Evolutionary conservation across 495 filamentous ascomycete species (phyloP).

Genomic region (Penicillium canariense): DNA sequence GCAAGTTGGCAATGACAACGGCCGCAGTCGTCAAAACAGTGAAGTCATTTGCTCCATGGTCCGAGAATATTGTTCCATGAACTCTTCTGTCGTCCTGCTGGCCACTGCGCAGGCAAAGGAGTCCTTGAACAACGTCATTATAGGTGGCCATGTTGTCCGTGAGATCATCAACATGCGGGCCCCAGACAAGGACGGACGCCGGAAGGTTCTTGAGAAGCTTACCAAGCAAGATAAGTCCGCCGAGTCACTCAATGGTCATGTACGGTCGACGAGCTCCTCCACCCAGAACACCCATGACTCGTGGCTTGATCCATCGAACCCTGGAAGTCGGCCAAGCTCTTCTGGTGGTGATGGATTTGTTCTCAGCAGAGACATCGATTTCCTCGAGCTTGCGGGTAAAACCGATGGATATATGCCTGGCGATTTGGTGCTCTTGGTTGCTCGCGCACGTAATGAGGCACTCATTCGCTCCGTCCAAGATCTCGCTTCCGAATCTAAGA

Average conservation of each 20-base stretch:
- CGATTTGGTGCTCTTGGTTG: conserved; percentile 80
- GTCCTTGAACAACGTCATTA: conserved; percentile 72
- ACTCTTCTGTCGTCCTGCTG: conserved; percentile 78
- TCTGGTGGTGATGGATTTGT: conserved; percentile 61
- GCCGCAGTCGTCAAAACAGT: conserved; percentile 85
- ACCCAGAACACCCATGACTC: conserved; percentile 55
- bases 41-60: conserved; percentile 82
- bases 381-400: conserved; percentile 85
- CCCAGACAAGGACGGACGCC: conserved; percentile 87
- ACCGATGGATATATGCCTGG: conserved; percentile 98
- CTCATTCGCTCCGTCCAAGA: conserved; percentile 67
- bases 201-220: conserved; percentile 72
- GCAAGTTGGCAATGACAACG: conserved; percentile 87
- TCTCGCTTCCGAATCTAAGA: conserved; percentile 29
- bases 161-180: conserved; percentile 84
- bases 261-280: conserved; percentile 36
- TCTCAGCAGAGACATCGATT: conserved; percentile 74
- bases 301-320: conserved; percentile 68
- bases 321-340: conserved; percentile 44
- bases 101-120: conserved; percentile 95
- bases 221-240: conserved; percentile 45
- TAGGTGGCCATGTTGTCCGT: conserved; percentile 75
- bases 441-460: conserved; percentile 86
- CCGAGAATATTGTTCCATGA: conserved; percentile 70
- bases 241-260: conserved; percentile 34